Conservation (phyloP, 768 basidiomycete genomes). For the Solioccasus polychromus region DNA sequence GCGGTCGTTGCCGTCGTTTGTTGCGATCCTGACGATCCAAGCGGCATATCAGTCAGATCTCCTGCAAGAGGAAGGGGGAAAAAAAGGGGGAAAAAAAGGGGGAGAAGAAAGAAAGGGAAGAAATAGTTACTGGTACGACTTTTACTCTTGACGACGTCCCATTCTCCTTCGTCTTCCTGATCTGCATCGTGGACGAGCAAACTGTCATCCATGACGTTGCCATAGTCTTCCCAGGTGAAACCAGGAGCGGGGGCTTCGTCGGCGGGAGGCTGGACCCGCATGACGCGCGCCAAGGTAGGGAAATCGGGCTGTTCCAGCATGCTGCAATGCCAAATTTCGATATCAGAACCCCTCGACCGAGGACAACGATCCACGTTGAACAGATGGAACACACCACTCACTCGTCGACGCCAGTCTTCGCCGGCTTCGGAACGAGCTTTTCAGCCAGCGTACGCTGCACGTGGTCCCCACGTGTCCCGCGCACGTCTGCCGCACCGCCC, state of each 20-base stretch:
- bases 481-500: conserved; percentile 30
- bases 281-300: conserved; percentile 57
- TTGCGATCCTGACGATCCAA: conserved; percentile 20
- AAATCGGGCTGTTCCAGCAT: conserved; percentile 62
- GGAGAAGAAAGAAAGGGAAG: background rate
- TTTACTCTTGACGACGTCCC: conserved; percentile 71
- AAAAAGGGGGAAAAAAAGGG: background rate
- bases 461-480: conserved; percentile 24
- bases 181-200: conserved; percentile 55
- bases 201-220: conserved; percentile 48
- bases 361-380: too few species aligned
- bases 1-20: conserved; percentile 11
- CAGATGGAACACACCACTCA: too few species aligned
- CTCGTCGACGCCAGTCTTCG: conserved; percentile 71
- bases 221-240: conserved; percentile 77
- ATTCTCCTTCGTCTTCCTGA: conserved; percentile 70
- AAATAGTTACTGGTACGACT: conserved; percentile 37
- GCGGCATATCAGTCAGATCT: too few species aligned
- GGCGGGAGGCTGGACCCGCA: conserved; percentile 60
- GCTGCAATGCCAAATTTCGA: conserved; percentile 32
- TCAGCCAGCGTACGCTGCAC: conserved; percentile 52
- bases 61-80: background rate
- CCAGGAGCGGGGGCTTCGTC: conserved; percentile 60
- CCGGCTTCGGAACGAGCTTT: conserved; percentile 59
- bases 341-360: too few species aligned